Percentiles rank a stretch among this genome's conserved stretches.
Evolutionary conservation across 495 filamentous ascomycete genomes (phyloP).

Genomic region (Hypoxylon lienhwacheense): DNA sequence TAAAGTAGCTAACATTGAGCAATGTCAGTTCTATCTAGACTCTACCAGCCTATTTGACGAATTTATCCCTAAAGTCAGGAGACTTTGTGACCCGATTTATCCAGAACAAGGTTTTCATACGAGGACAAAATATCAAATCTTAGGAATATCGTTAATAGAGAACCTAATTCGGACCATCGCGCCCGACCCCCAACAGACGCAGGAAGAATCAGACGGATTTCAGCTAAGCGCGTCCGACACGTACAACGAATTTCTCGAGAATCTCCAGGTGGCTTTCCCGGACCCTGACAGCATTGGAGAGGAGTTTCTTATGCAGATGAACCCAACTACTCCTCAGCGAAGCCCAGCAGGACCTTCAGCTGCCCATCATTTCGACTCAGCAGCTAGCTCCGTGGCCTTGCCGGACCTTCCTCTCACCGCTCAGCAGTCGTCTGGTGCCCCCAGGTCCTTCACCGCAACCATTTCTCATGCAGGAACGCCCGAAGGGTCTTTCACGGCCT

Average conservation of each 20-base stretch:
- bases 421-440: conserved; percentile 3
- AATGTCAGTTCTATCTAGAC: conserved; percentile 37
- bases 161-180: conserved; percentile 31
- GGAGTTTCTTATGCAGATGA: conserved; percentile 4
- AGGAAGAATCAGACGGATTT: conserved; percentile 19
- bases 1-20: conserved; percentile 27
- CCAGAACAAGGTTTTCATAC: conserved; percentile 34
- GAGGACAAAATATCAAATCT: conserved; percentile 43
- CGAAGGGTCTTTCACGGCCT: conserved; percentile 20
- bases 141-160: conserved; percentile 44
- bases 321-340: conserved; percentile 11
- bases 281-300: neutral
- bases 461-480: conserved; percentile 28
- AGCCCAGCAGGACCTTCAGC: conserved; percentile 7
- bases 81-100: conserved; percentile 46
- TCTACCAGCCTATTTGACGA: conserved; percentile 37
- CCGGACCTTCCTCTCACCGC: conserved; percentile 8
- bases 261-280: conserved; percentile 16
- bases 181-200: conserved; percentile 20
- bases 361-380: conserved; percentile 4
- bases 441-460: conserved; percentile 20
- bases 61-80: conserved; percentile 40
- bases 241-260: conserved; percentile 25
- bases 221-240: neutral
- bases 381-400: conserved; percentile 13